Base-by-base conservation (phyloP, 139 green algal genomes). In the Nannochloris sp. region DNA sequence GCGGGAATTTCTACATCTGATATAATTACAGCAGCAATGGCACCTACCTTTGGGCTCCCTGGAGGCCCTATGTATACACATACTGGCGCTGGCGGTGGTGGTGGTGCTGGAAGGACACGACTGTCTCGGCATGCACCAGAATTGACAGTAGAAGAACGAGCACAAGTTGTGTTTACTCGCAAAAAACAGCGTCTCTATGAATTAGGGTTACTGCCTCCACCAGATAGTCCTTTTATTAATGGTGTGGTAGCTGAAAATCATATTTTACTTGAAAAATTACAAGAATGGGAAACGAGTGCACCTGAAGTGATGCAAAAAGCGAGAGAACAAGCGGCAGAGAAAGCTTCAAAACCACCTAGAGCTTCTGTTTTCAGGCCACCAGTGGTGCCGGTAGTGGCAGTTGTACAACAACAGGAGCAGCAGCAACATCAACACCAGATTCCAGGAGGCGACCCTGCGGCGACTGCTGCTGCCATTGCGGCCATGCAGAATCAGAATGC, bases 171-270 rank as follows among this genome's bases (percentile, higher is more conserved):
- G 48, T 36, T 64, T 38, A 38, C 23, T 30, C 47, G 63, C 19
- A 60, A 60, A 19, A 70, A 31, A n/a, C 5, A 31, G 56, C 56
- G 3, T 5, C 2, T 36, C 29, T 30, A 64, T 59, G 42, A 73
- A 19, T 36, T 67, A 35, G 66, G 66, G 12, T 48, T 73, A 35
- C 27, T 65, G 42, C 66, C 66, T 4, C 66, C 66, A 0, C 48
- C 61, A 12, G 34, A 57, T 37, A 61, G 38, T 13, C 66, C 66
- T n/a, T 73, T 53, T 29, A 10, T 25, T 1, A 29, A 23, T 9
- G 57, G 42, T 3, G 27, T n/a, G 0, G 42, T 67, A 12, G 42
- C 37, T 2, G 59, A 59, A 36, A 73, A 73, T 23, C 42, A 46
- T 5, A 14, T 53, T 5, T 48, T 73, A 51, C 37, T 72, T 19